Evolutionary conservation across 164 flowering plant genomes (phyloP), one percentile per base, ranked within the genome.

Genomic region (Kingdonia uniflora): DNA sequence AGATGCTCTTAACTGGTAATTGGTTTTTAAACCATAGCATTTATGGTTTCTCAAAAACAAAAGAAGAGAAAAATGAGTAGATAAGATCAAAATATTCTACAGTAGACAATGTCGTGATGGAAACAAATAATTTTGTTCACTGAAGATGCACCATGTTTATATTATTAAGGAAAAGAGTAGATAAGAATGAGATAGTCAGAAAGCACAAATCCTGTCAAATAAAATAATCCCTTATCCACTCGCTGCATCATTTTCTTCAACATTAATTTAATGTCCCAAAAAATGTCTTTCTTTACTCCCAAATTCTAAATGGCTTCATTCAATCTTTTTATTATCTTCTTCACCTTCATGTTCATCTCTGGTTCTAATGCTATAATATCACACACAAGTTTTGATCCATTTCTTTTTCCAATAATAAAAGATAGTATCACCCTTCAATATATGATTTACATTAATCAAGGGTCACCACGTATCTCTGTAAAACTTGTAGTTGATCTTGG

Each of bases 401-500:
- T 69, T 0, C 42, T 73, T 14, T 60, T 74, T 11, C 72, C 70
- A 0, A 52, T 74, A 5, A n/a, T 33, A 17, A 70, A 74, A 61
- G 68, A 74, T 37, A 41, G 61, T 0, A 20, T 65, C 1, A 70
- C 72, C 23, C 65, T 20, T 20, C 75, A 68, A 26, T 66, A 70
- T 56, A 25, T 71, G 1, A 58, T 71, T 41, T 26, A 19, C 1
- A 57, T 71, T 51, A 11, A 52, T 40, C 74, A 60, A 41, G 19
- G 73, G 11, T 65, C 72, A 2, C 75, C 75, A 0, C 57, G 42
- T 6, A 58, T 65, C 1, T 49, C 68, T 20, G 33, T 51, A 1
- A 48, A 19, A 11, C 51, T 68, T 0, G 62, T 62, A 6, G 55
- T 74, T 13, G 70, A 74, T 49, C 72, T 74, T 17, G 74, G 74